phyloP scores from a whole-genome alignment of 1,139 yeast genomes.

The Dujonia santamariae region DNA sequence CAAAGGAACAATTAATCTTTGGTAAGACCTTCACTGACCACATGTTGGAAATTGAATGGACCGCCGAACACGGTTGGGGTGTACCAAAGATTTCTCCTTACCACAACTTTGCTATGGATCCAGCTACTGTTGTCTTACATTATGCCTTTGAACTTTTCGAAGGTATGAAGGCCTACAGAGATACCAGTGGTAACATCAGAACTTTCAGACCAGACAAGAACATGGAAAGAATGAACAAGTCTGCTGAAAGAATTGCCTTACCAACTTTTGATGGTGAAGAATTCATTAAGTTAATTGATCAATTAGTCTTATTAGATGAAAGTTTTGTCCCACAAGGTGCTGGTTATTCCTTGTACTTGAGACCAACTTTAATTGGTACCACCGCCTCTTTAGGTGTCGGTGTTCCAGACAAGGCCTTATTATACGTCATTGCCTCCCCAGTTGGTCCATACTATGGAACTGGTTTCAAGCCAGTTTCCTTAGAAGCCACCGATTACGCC shows the following conservation, averaged over 20 bases:
- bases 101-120: constrained; percentile 72
- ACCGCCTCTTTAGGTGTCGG: constrained; percentile 81
- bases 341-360: constrained; percentile 87
- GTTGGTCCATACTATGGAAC: constrained; percentile 92
- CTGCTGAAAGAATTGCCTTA: constrained; percentile 82
- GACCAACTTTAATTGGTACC: constrained; percentile 96
- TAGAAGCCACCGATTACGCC: constrained; percentile 93
- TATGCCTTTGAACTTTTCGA: constrained; percentile 94
- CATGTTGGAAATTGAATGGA: constrained; percentile 88
- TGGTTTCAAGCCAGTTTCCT: constrained; percentile 89
- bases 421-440: constrained; percentile 87
- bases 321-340: constrained; percentile 76
- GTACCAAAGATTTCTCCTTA: constrained; percentile 84
- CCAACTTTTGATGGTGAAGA: constrained; percentile 82
- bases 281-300: constrained; percentile 67
- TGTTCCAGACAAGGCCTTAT: constrained; percentile 73
- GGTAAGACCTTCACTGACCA: constrained; percentile 90
- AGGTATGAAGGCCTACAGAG: constrained; percentile 93
- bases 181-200: constrained; percentile 63
- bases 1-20: constrained; percentile 76
- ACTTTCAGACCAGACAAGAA: constrained; percentile 89
- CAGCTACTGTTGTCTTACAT: constrained; percentile 87
- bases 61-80: constrained; percentile 74
- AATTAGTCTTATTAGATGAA: constrained; percentile 70
- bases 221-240: constrained; percentile 85